Percentiles rank a stretch among this genome's conserved stretches.
Conservation (phyloP, 768 basidiomycete species). For the Filobasidium floriforme region DNA sequence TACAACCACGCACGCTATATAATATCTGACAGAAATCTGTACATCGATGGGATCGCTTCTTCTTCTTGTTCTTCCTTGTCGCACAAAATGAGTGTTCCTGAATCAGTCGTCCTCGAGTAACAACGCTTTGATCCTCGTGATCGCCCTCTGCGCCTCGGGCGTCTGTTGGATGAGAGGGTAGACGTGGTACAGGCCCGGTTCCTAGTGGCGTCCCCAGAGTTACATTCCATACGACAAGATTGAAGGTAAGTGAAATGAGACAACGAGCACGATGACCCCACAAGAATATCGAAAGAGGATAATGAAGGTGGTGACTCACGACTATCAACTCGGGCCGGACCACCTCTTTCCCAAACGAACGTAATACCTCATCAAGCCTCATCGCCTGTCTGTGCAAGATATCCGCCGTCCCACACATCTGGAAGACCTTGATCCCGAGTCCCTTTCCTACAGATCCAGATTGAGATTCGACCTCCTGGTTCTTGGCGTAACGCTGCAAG, state of each 20-base stretch:
- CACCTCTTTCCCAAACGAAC: conserved; percentile 13
- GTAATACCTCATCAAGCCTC: conserved; percentile 15
- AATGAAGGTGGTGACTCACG: conserved; percentile 15
- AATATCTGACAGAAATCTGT: too few relatives aligned
- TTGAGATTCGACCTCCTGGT: not conserved
- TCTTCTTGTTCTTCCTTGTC: too few relatives aligned
- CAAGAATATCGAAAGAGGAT: not conserved
- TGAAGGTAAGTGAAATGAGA: too few relatives aligned
- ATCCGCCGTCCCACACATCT: conserved; percentile 24
- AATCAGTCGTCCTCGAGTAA: not conserved
- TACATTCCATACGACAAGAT: too few relatives aligned
- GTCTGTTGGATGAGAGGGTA: conserved; percentile 20
- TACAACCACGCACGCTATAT: too few relatives aligned
- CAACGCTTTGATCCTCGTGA: conserved; percentile 13
- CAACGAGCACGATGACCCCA: too few relatives aligned
- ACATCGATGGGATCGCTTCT: too few relatives aligned
- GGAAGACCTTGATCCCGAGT: conserved; percentile 7
- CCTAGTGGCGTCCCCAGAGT: too few relatives aligned
- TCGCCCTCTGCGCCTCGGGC: conserved; percentile 13
- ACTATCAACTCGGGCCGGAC: conserved; percentile 17
- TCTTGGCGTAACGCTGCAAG: not conserved
- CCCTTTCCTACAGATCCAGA: not conserved
- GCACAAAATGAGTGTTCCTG: too few relatives aligned
- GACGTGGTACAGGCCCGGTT: conserved; percentile 27
- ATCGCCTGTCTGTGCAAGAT: conserved; percentile 10